These are phyloP conservation scores for Allantophomopsis cytisporea DNA, from an alignment of 2,329 filamentous ascomycete genomes.

Conservation along the genomic window DNA sequence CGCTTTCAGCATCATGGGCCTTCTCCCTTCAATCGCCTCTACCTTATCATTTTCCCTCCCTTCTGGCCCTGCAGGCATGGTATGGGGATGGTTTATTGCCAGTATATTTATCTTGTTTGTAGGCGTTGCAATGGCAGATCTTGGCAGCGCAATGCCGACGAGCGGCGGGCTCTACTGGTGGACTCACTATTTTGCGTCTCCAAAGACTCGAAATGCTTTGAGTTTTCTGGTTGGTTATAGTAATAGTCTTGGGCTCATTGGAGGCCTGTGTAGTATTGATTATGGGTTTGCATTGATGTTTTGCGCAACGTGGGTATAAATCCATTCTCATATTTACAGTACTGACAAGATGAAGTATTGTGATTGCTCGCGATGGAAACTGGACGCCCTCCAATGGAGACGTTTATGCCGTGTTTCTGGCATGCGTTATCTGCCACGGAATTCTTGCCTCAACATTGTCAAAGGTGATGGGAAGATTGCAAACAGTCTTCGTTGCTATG, in stretches of 20 bases:
- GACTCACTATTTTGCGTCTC: conserved; percentile 42
- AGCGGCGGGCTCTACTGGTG: conserved; percentile 40
- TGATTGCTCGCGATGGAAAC: conserved; percentile 38
- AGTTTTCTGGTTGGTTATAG: conserved; percentile 47
- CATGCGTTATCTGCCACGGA: conserved; percentile 36
- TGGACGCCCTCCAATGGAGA: conserved; percentile 40
- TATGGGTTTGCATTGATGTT: conserved; percentile 42
- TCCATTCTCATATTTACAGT: background rate
- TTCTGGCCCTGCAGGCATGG: conserved; percentile 44
- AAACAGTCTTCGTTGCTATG: conserved; percentile 38
- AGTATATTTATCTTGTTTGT: conserved; percentile 43
- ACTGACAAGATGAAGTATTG: conserved; percentile 22
- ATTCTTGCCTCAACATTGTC: conserved; percentile 36
- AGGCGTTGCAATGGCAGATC: conserved; percentile 41
- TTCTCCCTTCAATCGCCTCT: conserved; percentile 45
- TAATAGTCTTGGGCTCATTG: conserved; percentile 46
- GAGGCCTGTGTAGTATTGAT: conserved; percentile 47
- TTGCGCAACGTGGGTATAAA: conserved; percentile 29
- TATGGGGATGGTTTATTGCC: conserved; percentile 49
- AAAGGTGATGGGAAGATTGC: conserved; percentile 43
- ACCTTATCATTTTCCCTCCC: conserved; percentile 44
- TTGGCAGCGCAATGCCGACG: conserved; percentile 42
- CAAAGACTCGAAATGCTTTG: conserved; percentile 39
- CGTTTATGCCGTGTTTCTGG: conserved; percentile 43
- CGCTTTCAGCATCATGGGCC: conserved; percentile 45